These are phyloP conservation scores for Cadophora sp. DNA, from an alignment of 2,329 filamentous ascomycete genomes.

Conservation along the genomic window DNA sequence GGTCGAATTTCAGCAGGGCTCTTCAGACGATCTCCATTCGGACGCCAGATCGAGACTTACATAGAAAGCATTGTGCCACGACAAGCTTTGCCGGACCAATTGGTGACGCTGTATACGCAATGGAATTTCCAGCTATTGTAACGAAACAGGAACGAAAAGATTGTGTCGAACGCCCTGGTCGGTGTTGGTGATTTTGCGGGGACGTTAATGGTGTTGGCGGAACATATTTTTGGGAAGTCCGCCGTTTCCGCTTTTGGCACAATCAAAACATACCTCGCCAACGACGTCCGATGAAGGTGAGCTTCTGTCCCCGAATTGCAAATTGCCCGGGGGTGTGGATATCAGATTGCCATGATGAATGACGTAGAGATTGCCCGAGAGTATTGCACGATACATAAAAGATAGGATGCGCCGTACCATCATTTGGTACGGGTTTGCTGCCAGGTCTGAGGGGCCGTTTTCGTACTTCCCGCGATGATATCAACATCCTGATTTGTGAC, in stretches of 20 bases:
- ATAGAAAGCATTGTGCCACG: slow-evolving; percentile 7
- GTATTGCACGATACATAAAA: too few species aligned
- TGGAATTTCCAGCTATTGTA: background rate
- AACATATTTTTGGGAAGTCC: background rate
- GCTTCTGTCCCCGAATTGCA: background rate
- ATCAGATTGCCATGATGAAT: background rate
- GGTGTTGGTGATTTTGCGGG: background rate
- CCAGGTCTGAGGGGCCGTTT: too few species aligned
- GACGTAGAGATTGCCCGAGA: background rate
- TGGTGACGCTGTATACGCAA: background rate
- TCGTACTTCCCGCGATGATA: too few species aligned
- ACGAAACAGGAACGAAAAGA: background rate
- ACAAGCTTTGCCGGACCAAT: background rate
- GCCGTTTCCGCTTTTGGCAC: slow-evolving; percentile 7
- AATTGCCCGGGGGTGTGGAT: background rate
- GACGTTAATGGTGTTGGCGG: background rate
- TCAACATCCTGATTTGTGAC: too few species aligned
- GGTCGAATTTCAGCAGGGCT: slow-evolving; percentile 3
- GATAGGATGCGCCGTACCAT: too few species aligned
- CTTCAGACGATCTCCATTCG: background rate
- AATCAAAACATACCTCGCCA: slow-evolving; percentile 11
- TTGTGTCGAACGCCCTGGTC: background rate
- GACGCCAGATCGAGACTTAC: background rate
- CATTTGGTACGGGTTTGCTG: too few species aligned
- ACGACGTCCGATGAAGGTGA: background rate